Evolutionary conservation across 2,329 filamentous ascomycete species (phyloP).

Genomic region (Mariannaea sp.): DNA sequence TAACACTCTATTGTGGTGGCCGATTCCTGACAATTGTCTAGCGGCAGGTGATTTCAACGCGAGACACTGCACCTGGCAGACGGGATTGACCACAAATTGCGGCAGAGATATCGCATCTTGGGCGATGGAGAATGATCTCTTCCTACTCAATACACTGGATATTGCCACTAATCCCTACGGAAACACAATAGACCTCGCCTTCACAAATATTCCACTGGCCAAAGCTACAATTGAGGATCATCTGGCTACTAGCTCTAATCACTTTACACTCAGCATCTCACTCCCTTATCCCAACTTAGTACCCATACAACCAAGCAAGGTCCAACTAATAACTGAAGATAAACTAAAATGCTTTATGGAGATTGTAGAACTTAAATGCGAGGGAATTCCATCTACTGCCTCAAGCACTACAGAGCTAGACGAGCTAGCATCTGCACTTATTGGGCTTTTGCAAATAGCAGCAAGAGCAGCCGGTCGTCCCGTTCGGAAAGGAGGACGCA

Average conservation of each 20-base stretch:
- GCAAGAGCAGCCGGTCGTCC: neutral
- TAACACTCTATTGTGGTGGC: too few relatives aligned
- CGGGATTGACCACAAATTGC: too few relatives aligned
- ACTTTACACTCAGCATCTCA: constrained; percentile 20
- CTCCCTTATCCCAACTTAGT: constrained; percentile 1
- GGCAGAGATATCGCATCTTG: too few relatives aligned
- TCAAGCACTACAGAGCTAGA: neutral
- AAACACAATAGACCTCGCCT: too few relatives aligned
- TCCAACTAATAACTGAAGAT: constrained; percentile 15
- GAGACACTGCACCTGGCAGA: too few relatives aligned
- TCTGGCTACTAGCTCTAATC: constrained; percentile 22
- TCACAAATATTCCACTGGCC: too few relatives aligned
- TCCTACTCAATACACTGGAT: too few relatives aligned
- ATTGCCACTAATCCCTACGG: too few relatives aligned
- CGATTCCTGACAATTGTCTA: too few relatives aligned
- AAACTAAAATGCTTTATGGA: constrained; percentile 16
- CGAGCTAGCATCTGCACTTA: neutral
- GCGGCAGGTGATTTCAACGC: too few relatives aligned
- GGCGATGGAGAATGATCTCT: too few relatives aligned
- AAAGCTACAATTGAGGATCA: constrained; percentile 18
- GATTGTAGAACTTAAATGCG: constrained; percentile 9
- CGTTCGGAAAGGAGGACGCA: neutral
- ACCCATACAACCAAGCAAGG: constrained; percentile 4
- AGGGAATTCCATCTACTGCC: neutral
- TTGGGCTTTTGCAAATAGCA: neutral